Conservation (phyloP, 768 basidiomycete genomes). For the Mycena venus region DNA sequence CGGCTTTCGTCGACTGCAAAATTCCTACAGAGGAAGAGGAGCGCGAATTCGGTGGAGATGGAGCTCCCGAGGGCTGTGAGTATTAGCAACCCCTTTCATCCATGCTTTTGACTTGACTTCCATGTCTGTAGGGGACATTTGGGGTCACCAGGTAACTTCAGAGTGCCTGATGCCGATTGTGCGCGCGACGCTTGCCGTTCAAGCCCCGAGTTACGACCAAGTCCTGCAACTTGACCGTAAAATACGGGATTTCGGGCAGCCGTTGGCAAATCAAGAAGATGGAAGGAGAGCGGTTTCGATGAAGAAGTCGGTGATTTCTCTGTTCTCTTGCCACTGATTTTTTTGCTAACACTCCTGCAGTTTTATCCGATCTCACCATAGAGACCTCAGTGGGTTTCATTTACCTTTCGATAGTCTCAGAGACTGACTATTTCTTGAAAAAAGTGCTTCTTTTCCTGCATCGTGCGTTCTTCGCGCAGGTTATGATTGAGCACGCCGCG, state of each 20-base stretch:
- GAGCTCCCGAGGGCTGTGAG: constrained; percentile 61
- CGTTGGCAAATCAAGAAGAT: constrained; percentile 39
- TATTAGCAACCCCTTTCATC: constrained; percentile 2
- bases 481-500: constrained; percentile 60
- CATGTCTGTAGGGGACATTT: constrained; percentile 56
- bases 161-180: constrained; percentile 61
- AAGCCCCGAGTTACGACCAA: constrained; percentile 59
- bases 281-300: constrained; percentile 55
- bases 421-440: constrained; percentile 28
- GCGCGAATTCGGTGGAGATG: constrained; percentile 54
- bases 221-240: constrained; percentile 65
- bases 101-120: constrained; percentile 1
- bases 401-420: background rate
- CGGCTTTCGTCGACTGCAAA: constrained; percentile 59
- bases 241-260: constrained; percentile 54
- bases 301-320: constrained; percentile 34
- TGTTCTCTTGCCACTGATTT: background rate
- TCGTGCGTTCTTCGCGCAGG: constrained; percentile 70
- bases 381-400: constrained; percentile 56
- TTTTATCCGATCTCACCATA: constrained; percentile 59
- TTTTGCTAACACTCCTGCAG: background rate
- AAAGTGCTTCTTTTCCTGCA: constrained; percentile 69
- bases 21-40: constrained; percentile 64
- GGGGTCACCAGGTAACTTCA: constrained; percentile 57
- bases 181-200: constrained; percentile 54